Percentiles rank a stretch among this genome's conserved stretches.
Conservation (phyloP, 768 basidiomycete genomes). For the Phallus indusiatus region DNA sequence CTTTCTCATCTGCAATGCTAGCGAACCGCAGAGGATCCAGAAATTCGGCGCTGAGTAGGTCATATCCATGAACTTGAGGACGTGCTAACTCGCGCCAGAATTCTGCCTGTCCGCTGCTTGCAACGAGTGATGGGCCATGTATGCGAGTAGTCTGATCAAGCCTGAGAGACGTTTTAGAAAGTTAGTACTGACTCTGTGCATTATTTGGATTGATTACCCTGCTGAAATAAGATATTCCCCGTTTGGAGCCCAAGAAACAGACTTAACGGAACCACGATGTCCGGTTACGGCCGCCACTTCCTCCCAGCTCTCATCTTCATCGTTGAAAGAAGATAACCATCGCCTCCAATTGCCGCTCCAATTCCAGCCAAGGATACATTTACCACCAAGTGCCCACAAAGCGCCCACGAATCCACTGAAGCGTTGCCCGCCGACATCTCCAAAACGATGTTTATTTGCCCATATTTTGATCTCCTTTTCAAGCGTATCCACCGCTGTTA, state of each 20-base stretch:
- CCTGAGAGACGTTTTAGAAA: slow-evolving; percentile 28
- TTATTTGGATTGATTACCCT: slow-evolving; percentile 42
- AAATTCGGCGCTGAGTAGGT: slow-evolving; percentile 73
- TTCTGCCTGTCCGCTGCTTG: slow-evolving; percentile 11
- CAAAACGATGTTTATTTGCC: slow-evolving; percentile 87
- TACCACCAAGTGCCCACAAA: slow-evolving; percentile 58
- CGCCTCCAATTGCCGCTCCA: slow-evolving; percentile 94
- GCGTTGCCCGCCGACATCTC: slow-evolving; percentile 87
- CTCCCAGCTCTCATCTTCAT: slow-evolving; percentile 46
- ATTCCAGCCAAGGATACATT: slow-evolving; percentile 72
- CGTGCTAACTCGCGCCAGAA: slow-evolving; percentile 84
- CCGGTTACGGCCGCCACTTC: slow-evolving; percentile 79
- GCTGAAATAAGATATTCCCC: slow-evolving; percentile 82
- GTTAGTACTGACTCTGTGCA: not conserved
- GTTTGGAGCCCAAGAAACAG: slow-evolving; percentile 77
- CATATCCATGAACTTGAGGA: slow-evolving; percentile 96
- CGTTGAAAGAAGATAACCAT: slow-evolving; percentile 38
- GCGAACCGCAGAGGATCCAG: slow-evolving; percentile 70
- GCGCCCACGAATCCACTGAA: slow-evolving; percentile 90
- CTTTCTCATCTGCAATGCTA: slow-evolving; percentile 94
- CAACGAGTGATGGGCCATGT: slow-evolving; percentile 48
- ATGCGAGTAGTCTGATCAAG: slow-evolving; percentile 89
- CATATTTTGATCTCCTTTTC: slow-evolving; percentile 56
- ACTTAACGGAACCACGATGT: slow-evolving; percentile 71
- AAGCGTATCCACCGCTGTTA: slow-evolving; percentile 25